Base-by-base conservation (phyloP, 768 basidiomycete species). In the Lentinula raphanica region DNA sequence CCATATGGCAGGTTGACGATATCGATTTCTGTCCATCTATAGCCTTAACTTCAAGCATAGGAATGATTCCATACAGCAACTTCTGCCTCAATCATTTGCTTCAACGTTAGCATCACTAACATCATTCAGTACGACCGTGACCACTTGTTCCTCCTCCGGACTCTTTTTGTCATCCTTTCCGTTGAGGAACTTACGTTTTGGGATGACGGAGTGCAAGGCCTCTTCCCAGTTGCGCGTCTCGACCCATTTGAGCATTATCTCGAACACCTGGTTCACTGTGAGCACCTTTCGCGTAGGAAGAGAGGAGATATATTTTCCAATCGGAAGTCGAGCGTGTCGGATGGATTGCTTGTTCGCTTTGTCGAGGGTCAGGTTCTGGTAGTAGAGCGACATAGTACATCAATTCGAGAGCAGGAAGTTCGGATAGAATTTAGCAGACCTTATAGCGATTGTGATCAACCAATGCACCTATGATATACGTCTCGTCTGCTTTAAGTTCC, bases 371-470 rank as follows among this genome's bases (percentile, higher is more conserved):
- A 98, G 79, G 69, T 87, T 89, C 93, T 98, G 53, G 58, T 44
- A n/a, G n/a, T n/a, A n/a, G 49, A 60, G 56, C 4, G 54, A 59
- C 56, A 67, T 61, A 59, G 63, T 49, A 54, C 29, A 40, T 38
- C 19, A 49, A 17, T 38, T 36, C 27, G 44, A 40, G 44, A 54
- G 39, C 17, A 44, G 58, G 48, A 50, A 13, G 13, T 13, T 35
- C 48, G 13, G 60, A 60, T 28, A 44, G 48, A 45, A 40, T 28
- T 65, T 56, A 60, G 80, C 62, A 29, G 58, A 85, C 96, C 83
- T 96, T 98, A 78, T 95, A 92, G 42, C 96, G 89, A 73, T 99
- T 99, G 67, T 90, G 91, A 71, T 99, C 97, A 59, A 88, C 88
- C 64, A 99, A 88, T 5, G 95, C 96, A 28, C 80, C 96, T 54